These are phyloP conservation scores for Penicillium psychrosexuale DNA, from an alignment of 2,329 filamentous ascomycete genomes.

Conservation along the genomic window DNA sequence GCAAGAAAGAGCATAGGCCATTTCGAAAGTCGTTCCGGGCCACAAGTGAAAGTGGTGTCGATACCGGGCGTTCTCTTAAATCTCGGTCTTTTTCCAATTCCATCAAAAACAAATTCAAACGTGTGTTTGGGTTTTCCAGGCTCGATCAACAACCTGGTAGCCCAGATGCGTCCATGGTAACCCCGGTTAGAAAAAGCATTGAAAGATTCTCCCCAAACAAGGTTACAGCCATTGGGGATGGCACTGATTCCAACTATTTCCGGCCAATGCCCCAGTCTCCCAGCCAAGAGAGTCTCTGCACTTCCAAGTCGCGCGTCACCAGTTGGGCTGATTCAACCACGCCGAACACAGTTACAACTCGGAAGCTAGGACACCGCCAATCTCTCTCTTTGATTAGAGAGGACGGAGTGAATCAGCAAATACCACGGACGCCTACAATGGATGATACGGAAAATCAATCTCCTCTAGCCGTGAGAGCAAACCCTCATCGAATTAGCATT, in stretches of 20 bases:
- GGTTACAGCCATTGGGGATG: background rate
- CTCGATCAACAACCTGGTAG: conserved; percentile 2
- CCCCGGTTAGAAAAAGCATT: background rate
- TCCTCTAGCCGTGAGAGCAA: conserved; percentile 17
- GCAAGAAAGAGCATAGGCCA: conserved; percentile 32
- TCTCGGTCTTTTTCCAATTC: conserved; percentile 41
- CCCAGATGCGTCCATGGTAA: background rate
- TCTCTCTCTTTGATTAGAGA: conserved; percentile 47
- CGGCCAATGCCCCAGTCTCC: conserved; percentile 25
- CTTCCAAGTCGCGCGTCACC: conserved; percentile 45
- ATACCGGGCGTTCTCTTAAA: conserved; percentile 20
- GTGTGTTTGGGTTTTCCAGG: conserved; percentile 39
- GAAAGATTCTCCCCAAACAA: background rate
- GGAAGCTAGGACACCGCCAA: conserved; percentile 33
- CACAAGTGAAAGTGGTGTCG: conserved; percentile 20
- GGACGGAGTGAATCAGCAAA: conserved; percentile 28
- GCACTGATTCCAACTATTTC: conserved; percentile 6
- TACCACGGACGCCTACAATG: conserved; percentile 1
- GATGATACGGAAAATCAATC: background rate
- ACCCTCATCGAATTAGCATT: conserved; percentile 19
- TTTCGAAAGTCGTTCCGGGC: conserved; percentile 39
- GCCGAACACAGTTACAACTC: conserved; percentile 40
- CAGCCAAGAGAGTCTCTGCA: conserved; percentile 36
- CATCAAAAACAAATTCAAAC: conserved; percentile 42
- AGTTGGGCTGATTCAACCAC: conserved; percentile 50